Base-by-base conservation (phyloP, 352 stramenopile species). In the Globisporangium lucens region DNA sequence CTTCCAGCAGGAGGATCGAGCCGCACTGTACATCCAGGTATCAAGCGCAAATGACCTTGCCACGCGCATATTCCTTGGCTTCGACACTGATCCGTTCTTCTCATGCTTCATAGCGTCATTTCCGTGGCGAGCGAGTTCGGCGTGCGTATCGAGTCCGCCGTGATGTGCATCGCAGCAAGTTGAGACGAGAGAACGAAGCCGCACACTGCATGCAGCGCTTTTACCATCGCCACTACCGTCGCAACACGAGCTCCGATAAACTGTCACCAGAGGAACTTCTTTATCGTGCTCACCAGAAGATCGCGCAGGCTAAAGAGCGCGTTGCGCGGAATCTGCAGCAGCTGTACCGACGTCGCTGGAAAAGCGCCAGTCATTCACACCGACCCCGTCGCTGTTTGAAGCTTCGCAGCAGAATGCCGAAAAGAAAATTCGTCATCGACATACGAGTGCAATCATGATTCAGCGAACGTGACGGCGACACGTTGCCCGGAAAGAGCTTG, bases 1-100 rank as follows among this genome's bases (percentile, higher is more conserved):
- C 20, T 93, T 93, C 49, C 63, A 69, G 13, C 69, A 51, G 0
- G 79, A 93, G 75, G 80, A 86, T 10, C 29, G 41, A n/a, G 69
- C 69, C 3, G 72, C 77, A 0, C 38, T 70, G 15, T 46, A 70
- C 6, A 71, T 87, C 10, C 84, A 87, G 74, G 79, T 87, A 68
- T 47, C 30, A 20, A 2, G 35, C 2, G 4, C n/a, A 4, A 9
- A 12, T 47, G 33, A 33, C 4, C 9, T 30, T 17, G 15, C 7
- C 30, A 10, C n/a, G 8, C n/a, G 3, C 4, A 29, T 17, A 17
- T 47, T n/a, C 41, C 2, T n/a, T 13, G 5, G 27, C 15, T 29
- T 36, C 8, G 17, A 41, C 3, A 47, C 43, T 56, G 5, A 69
- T 17, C 7, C 20, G 24, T 33, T 49, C 12, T 43, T 55, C 24